Base-by-base conservation (phyloP, 306 rosid species). In the Vigna radiata region DNA sequence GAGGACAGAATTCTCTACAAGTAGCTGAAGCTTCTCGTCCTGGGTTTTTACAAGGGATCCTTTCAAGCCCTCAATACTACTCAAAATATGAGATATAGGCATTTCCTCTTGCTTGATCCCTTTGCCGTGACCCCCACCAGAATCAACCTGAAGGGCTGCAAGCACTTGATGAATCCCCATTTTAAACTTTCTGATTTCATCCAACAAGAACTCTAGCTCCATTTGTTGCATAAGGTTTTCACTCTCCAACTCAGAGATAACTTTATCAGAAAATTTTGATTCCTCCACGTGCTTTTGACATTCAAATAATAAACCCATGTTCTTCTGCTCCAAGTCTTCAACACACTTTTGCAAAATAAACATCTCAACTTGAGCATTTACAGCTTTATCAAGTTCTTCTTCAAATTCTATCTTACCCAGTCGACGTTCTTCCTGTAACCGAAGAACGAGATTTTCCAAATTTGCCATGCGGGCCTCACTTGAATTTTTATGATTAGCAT, bases 201-300 rank as follows among this genome's bases (percentile, higher is more conserved):
- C 89, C 7, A 90, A 77, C 86, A 96, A 79, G 85, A 81, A 91
- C 78, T 96, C 94, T 36, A 85, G 73, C 85, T 96, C 99, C 79
- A 90, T 87, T 83, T 96, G 98, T 52, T 93, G 97, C 90, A 88
- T 93, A 53, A 96, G 97, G 77, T 93, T 96, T 86, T 96, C 99
- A 53, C 79, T 75, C 86, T 96, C 99, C 94, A 96, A 83, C 86
- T 96, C 99, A 13, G 92, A 82, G 82, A 96, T 86, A 76, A 93
- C 73, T 79, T 86, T 67, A 76, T 91, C 94, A 21, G 98, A 91
- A 79, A 89, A 84, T 43, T 91, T 91, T 16, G 96, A 89, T 65
- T 88, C 89, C 69, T 96, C 97, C 13, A 85, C 67, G 4, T 87
- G 96, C 76, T 90, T 93, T 86, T 90, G 94, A 77, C 94, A 83